phyloP scores from a whole-genome alignment of 2,329 filamentous ascomycete genomes.

The Fusarium sp. region DNA sequence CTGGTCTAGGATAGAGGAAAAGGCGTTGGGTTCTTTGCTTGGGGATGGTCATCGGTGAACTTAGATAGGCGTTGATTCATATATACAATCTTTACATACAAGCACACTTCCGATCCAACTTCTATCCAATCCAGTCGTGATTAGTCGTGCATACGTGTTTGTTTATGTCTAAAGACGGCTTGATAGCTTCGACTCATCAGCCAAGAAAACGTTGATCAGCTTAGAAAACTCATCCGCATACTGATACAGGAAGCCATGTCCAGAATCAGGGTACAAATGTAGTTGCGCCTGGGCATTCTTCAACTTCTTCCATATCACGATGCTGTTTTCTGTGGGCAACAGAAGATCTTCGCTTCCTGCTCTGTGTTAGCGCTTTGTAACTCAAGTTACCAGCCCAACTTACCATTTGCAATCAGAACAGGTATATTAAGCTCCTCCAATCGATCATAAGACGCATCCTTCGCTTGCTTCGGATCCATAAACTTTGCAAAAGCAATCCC shows the following conservation, averaged over 20 bases:
- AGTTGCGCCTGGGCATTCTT: conserved; percentile 44
- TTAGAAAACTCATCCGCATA: conserved; percentile 46
- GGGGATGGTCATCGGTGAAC: neutral
- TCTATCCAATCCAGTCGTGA: rapidly evolving
- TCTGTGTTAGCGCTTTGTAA: neutral
- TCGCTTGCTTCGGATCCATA: conserved; percentile 46
- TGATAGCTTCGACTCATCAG: conserved; percentile 8
- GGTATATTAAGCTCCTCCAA: conserved; percentile 48
- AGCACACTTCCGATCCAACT: rapidly evolving
- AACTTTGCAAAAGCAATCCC: conserved; percentile 48
- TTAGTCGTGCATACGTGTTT: rapidly evolving
- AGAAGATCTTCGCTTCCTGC: conserved; percentile 48
- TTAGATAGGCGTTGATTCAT: neutral
- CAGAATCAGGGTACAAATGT: conserved; percentile 49
- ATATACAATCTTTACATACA: conserved; percentile 2
- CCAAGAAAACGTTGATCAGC: conserved; percentile 48
- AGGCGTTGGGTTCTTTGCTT: neutral
- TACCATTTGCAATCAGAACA: conserved; percentile 52
- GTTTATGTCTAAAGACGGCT: conserved; percentile 25
- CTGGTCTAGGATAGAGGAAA: neutral
- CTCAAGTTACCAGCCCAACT: conserved; percentile 2
- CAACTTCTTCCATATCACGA: conserved; percentile 50
- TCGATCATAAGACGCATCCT: conserved; percentile 47
- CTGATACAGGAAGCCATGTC: conserved; percentile 50
- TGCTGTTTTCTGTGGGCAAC: conserved; percentile 50